A percentile compares a stretch with the other conserved stretches of the same genome.
Conservation (phyloP, 805 yeast genomes). For the Spencermartinsiella europaea region DNA sequence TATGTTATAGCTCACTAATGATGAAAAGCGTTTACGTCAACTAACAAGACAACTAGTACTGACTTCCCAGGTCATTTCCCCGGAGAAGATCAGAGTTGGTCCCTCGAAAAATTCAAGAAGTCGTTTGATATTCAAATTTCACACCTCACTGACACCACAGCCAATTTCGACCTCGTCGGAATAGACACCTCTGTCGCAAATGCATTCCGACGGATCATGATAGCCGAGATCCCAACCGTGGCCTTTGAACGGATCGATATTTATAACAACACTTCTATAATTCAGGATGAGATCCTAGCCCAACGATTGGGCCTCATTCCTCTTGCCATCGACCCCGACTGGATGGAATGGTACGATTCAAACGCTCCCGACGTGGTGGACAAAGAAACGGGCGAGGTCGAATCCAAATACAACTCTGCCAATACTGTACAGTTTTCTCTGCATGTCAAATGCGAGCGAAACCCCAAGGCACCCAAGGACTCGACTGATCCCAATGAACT, state of each 20-base stretch:
- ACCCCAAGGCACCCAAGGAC: slow-evolving; percentile 74
- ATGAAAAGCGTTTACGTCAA: no score
- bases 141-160: slow-evolving; percentile 52
- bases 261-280: slow-evolving; percentile 91
- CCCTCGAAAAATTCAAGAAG: slow-evolving; percentile 69
- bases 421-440: slow-evolving; percentile 83
- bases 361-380: slow-evolving; percentile 16
- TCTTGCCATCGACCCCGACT: slow-evolving; percentile 84
- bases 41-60: slow-evolving; percentile 53
- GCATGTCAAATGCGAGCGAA: slow-evolving; percentile 77
- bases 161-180: slow-evolving; percentile 82
- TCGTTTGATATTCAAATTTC: slow-evolving; percentile 60
- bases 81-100: slow-evolving; percentile 71
- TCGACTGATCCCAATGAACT: slow-evolving; percentile 77
- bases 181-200: slow-evolving; percentile 91
- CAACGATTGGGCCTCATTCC: slow-evolving; percentile 94
- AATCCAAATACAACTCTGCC: slow-evolving; percentile 59
- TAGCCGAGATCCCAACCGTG: slow-evolving; percentile 92
- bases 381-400: slow-evolving; percentile 17
- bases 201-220: slow-evolving; percentile 96
- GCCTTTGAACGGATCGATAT: slow-evolving; percentile 91
- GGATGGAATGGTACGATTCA: slow-evolving; percentile 63
- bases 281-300: slow-evolving; percentile 95
- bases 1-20: slow-evolving; percentile 12
- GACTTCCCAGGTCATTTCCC: slow-evolving; percentile 87